A percentile compares a stretch with the other conserved stretches of the same genome.
phyloP scores from a whole-genome alignment of 2,329 filamentous ascomycete species.

The Leptosphaerulina australis region DNA sequence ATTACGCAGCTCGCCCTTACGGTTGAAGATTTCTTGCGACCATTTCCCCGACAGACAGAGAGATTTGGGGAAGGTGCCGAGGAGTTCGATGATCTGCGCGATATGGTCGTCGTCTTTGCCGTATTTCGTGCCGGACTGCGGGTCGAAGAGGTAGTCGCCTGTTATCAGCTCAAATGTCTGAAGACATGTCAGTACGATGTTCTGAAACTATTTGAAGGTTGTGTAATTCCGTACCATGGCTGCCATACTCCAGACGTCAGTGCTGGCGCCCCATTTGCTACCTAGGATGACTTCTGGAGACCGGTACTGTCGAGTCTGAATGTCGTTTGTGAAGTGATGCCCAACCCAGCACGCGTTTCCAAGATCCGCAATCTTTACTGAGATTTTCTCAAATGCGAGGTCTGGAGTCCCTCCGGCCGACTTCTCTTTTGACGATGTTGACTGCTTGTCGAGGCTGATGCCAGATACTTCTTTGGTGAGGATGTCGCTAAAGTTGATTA shows the following conservation, averaged over 20 bases:
- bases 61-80: constrained; percentile 91
- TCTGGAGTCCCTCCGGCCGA: constrained; percentile 69
- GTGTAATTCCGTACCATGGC: constrained; percentile 76
- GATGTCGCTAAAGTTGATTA: constrained; percentile 67
- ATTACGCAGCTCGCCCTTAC: constrained; percentile 95
- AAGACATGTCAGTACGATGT: background rate
- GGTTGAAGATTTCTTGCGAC: constrained; percentile 98
- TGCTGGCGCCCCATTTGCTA: constrained; percentile 98
- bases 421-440: constrained; percentile 56
- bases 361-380: constrained; percentile 97
- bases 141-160: constrained; percentile 97
- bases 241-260: constrained; percentile 99
- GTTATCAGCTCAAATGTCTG: constrained; percentile 98
- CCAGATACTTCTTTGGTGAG: constrained; percentile 92
- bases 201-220: background rate
- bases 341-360: constrained; percentile 99
- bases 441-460: constrained; percentile 81
- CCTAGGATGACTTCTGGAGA: constrained; percentile 97
- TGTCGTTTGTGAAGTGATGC: constrained; percentile 99
- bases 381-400: constrained; percentile 76
- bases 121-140: constrained; percentile 97
- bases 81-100: constrained; percentile 95
- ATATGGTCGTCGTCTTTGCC: constrained; percentile 99
- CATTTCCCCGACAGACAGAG: constrained; percentile 93
- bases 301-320: constrained; percentile 95